phyloP scores from a whole-genome alignment of 345 rosid species.

The Chamaenerion angustifolium region DNA sequence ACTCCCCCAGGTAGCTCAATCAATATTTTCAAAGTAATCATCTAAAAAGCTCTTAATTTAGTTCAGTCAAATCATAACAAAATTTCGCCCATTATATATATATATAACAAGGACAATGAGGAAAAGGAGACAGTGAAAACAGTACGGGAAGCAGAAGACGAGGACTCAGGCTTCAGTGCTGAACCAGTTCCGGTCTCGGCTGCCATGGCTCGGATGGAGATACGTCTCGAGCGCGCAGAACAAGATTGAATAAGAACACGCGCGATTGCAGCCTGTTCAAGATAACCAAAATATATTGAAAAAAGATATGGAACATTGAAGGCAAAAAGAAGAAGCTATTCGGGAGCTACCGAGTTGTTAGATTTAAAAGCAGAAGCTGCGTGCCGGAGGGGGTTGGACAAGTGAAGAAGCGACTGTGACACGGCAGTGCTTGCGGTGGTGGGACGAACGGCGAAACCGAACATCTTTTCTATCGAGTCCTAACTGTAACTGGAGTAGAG shows the following conservation, averaged over 20 bases:
- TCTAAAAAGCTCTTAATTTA: not conserved
- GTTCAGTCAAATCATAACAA: not conserved
- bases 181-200: conserved; percentile 2
- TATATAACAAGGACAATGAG: not conserved
- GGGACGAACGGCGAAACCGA: too few relatives aligned
- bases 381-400: too few relatives aligned
- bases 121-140: conserved; percentile 1
- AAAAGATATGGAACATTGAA: not conserved
- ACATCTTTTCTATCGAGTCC: too few relatives aligned
- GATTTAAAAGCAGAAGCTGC: too few relatives aligned
- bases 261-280: not conserved
- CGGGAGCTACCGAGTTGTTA: not conserved
- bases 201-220: conserved; percentile 7
- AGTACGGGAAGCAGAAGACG: conserved; percentile 7
- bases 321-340: not conserved
- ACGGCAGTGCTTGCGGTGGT: too few relatives aligned
- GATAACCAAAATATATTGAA: not conserved
- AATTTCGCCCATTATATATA: not conserved
- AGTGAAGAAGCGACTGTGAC: too few relatives aligned
- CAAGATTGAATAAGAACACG: not conserved
- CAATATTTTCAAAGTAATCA: too few relatives aligned
- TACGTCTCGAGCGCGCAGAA: not conserved
- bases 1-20: too few relatives aligned
- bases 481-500: too few relatives aligned
- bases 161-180: not conserved